Base-by-base conservation (phyloP, 129 eudicot species). In the Helianthus tuberosus region DNA sequence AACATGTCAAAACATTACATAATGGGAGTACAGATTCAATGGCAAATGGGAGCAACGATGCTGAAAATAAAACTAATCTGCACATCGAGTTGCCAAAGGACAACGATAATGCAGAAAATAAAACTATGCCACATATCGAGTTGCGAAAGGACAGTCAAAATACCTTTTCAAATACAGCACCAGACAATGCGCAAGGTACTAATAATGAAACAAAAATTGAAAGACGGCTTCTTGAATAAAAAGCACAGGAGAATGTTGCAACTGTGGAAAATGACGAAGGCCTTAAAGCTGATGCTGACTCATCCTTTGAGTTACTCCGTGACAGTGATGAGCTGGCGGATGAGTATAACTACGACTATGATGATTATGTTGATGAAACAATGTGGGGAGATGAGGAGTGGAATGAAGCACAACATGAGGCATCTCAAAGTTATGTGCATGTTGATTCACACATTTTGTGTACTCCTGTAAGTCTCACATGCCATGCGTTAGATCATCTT, bases 321-420 rank as follows among this genome's bases (percentile, higher is more conserved):
- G 96, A 91, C 54, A 85, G 35, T 71, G 97, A 94, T 81, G 99
- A 94, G 84, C 77, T 94, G 81, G 97, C 88, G 3, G 99, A 95
- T 85, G 96, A 95, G 83, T 95, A 95, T 84, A 95, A 81, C 78
- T 95, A 95, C 81, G 99, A 95, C 27, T 95, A 95, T 79, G 99
- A 95, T 72, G 99, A 95, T 85, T 91, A 95, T 78, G 94, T 91
- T 55, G 97, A 95, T 82, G 97, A 95, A 63, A 57, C 71, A 32
- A 80, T 87, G 99, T 95, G 99, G 99, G 97, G 97, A 53, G 99
- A 95, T 69, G 97, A 95, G 82, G 97, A 91, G 76, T 95, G 96
- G 94, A 80, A 80, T 17, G 99, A 95, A 84, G 75, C 91, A 74
- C 86, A 85, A 58, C 99, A 95, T 72, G 96, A 91, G 73, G 85